Evolutionary conservation across 345 rosid genomes (phyloP).

Genomic region (Dovyalis caffra): DNA sequence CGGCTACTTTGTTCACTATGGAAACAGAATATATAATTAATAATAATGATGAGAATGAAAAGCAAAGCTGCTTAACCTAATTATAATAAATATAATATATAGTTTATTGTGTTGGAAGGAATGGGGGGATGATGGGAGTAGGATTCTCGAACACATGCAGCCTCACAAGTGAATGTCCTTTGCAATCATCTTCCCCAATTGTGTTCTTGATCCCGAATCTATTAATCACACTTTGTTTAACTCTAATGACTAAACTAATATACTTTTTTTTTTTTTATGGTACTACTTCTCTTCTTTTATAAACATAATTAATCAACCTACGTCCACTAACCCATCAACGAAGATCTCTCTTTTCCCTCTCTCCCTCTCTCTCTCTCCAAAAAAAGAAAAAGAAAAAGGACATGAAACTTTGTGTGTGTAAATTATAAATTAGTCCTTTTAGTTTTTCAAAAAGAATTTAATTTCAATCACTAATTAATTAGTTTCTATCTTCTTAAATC

Average conservation of each 20-base stretch:
- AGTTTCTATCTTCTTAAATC: too few species aligned
- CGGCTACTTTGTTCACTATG: not conserved
- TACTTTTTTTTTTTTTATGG: not conserved
- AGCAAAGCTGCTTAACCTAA: not conserved
- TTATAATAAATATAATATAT: not conserved
- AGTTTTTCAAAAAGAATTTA: too few species aligned
- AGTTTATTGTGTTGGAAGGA: not conserved
- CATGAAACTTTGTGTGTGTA: not conserved
- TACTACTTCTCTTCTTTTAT: not conserved
- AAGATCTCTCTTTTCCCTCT: constrained; percentile 5
- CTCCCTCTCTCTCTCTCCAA: too few species aligned
- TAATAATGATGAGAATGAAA: not conserved
- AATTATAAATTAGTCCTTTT: too few species aligned
- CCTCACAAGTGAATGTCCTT: constrained; percentile 34
- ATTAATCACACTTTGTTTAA: constrained; percentile 3
- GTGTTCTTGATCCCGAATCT: constrained; percentile 29
- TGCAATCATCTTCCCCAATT: constrained; percentile 38
- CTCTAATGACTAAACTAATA: not conserved
- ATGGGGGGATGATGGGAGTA: constrained; percentile 23
- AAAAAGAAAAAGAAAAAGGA: not conserved
- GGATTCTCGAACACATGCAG: constrained; percentile 45
- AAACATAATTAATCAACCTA: constrained; percentile 9
- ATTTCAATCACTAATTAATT: too few species aligned
- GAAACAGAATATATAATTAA: not conserved
- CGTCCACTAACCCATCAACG: not conserved